Percentiles rank a stretch among this genome's conserved stretches.
These are phyloP conservation scores for Papiliotrema flavescens DNA, from an alignment of 1,284 basidiomycete species.

Conservation along the genomic window DNA sequence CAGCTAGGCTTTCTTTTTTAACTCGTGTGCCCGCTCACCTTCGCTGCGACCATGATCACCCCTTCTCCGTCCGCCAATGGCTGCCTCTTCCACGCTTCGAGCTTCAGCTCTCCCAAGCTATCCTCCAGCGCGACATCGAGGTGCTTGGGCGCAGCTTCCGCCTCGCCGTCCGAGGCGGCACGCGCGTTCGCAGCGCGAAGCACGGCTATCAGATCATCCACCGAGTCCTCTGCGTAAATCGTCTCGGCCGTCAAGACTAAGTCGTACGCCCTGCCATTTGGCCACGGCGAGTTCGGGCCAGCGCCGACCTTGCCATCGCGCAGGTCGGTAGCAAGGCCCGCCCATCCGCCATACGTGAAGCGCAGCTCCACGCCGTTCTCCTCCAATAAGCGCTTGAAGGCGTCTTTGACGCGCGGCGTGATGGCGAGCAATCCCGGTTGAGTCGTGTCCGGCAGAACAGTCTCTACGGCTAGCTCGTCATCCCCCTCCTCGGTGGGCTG, in stretches of 20 bases:
- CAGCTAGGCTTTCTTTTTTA: constrained; percentile 39
- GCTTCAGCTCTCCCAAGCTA: constrained; percentile 22
- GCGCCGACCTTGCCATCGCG: too few species aligned
- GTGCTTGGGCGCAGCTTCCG: constrained; percentile 1
- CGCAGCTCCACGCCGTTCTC: constrained; percentile 59
- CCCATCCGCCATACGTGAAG: constrained; percentile 84
- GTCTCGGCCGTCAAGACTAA: constrained; percentile 87
- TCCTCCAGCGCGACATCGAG: constrained; percentile 22
- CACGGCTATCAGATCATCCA: constrained; percentile 62
- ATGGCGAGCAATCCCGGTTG: constrained; percentile 55
- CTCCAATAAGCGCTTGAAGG: constrained; percentile 62
- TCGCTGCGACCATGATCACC: constrained; percentile 44
- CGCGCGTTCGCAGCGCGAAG: constrained; percentile 26
- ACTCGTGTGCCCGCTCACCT: constrained; percentile 28
- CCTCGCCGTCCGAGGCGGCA: neutral
- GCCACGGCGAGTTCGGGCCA: neutral
- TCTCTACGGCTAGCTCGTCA: constrained; percentile 48
- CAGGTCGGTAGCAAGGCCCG: constrained; percentile 20
- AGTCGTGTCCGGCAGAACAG: constrained; percentile 36
- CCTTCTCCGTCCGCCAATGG: constrained; percentile 15
- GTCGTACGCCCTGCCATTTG: constrained; percentile 55
- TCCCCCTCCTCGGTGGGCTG: constrained; percentile 25
- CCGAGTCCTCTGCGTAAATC: constrained; percentile 71
- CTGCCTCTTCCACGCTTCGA: constrained; percentile 23
- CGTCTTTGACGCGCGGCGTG: constrained; percentile 59